phyloP scores from a whole-genome alignment of 2,329 filamentous ascomycete species.

The Diaporthe australafricana region DNA sequence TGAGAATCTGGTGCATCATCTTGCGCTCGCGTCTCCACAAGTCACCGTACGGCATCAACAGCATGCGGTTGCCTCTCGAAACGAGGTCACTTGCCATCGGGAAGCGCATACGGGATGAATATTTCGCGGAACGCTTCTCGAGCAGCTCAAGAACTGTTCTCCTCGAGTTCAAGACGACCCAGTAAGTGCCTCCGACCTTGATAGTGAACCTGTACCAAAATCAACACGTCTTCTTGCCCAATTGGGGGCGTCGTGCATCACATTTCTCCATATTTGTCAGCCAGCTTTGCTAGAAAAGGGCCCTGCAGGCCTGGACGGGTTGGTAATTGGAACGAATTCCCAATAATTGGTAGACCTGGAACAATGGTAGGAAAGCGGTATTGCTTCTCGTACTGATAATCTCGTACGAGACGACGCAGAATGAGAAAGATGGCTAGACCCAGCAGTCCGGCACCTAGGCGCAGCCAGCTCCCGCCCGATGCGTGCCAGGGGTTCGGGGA shows the following conservation, averaged over 20 bases:
- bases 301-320: background rate
- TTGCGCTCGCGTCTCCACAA: constrained; percentile 45
- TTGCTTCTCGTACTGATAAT: background rate
- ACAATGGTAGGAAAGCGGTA: background rate
- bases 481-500: background rate
- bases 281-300: background rate
- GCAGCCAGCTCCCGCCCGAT: background rate
- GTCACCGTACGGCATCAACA: constrained; percentile 46
- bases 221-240: background rate
- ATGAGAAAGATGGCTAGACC: background rate
- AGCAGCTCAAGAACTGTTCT: background rate
- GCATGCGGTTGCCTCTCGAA: constrained; percentile 44
- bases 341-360: background rate
- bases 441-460: background rate
- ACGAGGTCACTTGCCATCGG: constrained; percentile 38
- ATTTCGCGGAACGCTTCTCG: background rate
- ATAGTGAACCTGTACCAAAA: background rate
- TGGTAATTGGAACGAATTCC: background rate
- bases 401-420: background rate
- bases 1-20: constrained; percentile 48
- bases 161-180: background rate
- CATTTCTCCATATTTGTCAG: background rate
- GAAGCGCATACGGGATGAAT: background rate
- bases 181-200: background rate
- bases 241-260: background rate